phyloP scores from a whole-genome alignment of 1,284 basidiomycete species.

The Hypsizygus ulmarius region DNA sequence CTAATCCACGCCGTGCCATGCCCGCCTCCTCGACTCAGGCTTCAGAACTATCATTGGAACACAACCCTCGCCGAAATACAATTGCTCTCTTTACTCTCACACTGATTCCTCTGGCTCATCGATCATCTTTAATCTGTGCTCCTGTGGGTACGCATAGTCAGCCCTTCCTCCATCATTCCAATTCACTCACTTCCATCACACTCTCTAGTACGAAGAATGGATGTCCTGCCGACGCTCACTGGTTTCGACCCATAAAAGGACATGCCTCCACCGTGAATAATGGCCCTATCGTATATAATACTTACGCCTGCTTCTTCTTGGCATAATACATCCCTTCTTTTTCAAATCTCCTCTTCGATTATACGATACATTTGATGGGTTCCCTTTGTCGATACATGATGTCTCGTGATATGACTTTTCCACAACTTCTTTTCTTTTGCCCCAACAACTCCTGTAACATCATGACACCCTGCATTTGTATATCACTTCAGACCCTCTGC shows the following conservation, averaged over 20 bases:
- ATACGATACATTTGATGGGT: not conserved
- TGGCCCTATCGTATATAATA: not conserved
- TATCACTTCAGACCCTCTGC: not conserved
- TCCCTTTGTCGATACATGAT: not conserved
- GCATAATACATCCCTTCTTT: not conserved
- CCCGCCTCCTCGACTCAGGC: not conserved
- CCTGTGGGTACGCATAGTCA: too few species aligned
- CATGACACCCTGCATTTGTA: slow-evolving; percentile 1
- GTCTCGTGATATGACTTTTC: not conserved
- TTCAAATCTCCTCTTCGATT: not conserved
- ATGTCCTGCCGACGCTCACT: too few species aligned
- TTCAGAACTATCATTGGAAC: not conserved
- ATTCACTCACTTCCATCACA: too few species aligned
- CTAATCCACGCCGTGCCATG: not conserved
- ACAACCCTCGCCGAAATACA: too few species aligned
- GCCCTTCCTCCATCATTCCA: too few species aligned
- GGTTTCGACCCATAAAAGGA: too few species aligned
- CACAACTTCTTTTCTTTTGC: not conserved
- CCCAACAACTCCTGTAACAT: not conserved
- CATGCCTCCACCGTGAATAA: too few species aligned
- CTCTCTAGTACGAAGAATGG: too few species aligned
- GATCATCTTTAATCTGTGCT: too few species aligned
- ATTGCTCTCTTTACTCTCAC: too few species aligned
- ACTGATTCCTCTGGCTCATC: too few species aligned
- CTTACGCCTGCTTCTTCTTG: not conserved